These are phyloP conservation scores for Rhamnella rubrinervis DNA, from an alignment of 331 rosid genomes.

Conservation along the genomic window DNA sequence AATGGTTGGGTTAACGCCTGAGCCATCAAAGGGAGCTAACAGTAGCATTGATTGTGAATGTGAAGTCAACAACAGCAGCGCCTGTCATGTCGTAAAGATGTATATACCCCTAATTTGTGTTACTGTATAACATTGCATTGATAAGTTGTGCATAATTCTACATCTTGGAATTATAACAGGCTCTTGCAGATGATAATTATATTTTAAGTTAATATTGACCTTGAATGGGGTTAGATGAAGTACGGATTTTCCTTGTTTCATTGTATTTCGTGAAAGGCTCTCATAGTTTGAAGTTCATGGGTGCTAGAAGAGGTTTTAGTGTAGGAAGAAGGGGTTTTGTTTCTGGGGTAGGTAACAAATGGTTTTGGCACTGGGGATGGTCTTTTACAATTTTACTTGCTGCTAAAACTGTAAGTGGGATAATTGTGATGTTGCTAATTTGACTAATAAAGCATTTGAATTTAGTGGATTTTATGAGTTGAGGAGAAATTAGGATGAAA, in stretches of 20 bases:
- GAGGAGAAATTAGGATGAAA: background rate
- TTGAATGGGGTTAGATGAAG: too few species aligned
- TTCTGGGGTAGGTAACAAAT: too few species aligned
- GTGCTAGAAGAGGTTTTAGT: too few species aligned
- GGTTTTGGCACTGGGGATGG: too few species aligned
- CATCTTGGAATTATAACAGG: background rate
- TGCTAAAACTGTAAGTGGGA: too few species aligned
- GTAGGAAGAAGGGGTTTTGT: too few species aligned
- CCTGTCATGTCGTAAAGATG: slow-evolving; percentile 74
- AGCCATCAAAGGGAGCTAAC: slow-evolving; percentile 24
- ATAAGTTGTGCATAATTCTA: background rate
- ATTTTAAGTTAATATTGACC: background rate
- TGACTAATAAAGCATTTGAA: background rate
- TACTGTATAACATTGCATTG: background rate
- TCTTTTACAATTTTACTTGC: too few species aligned
- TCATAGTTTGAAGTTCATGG: too few species aligned
- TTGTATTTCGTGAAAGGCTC: too few species aligned
- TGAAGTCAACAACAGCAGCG: slow-evolving; percentile 24
- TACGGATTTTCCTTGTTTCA: too few species aligned
- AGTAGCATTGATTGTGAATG: slow-evolving; percentile 31
- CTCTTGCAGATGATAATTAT: background rate
- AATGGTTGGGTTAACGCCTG: slow-evolving; percentile 35
- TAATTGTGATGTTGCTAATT: background rate
- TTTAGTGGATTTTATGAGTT: background rate
- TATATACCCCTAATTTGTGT: slow-evolving; percentile 38